Percentiles rank a stretch among this genome's conserved stretches.
These are phyloP conservation scores for Mycosphaerella arachidis DNA, from an alignment of 2,329 filamentous ascomycete genomes.

Conservation along the genomic window DNA sequence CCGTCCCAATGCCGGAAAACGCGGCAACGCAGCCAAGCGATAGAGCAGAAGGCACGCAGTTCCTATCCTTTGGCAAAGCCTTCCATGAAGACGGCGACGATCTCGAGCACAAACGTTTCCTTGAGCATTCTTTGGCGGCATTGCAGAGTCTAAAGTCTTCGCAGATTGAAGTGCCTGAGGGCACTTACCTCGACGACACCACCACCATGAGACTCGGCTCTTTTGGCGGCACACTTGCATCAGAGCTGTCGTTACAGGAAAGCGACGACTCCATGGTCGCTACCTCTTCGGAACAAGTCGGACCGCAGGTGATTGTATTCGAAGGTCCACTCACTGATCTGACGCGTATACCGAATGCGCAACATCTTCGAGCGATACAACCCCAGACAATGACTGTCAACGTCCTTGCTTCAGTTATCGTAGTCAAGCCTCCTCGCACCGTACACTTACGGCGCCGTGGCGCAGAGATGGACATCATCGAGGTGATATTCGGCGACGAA, in stretches of 20 bases:
- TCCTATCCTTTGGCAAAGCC: conserved; percentile 27
- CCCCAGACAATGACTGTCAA: conserved; percentile 81
- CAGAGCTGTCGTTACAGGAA: conserved; percentile 27
- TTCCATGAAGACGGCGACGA: not conserved
- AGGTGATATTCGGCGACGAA: conserved; percentile 79
- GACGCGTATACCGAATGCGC: conserved; percentile 63
- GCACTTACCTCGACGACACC: conserved; percentile 31
- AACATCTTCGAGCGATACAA: conserved; percentile 60
- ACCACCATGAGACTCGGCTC: conserved; percentile 37
- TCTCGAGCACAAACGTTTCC: conserved; percentile 56
- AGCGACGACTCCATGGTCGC: conserved; percentile 9
- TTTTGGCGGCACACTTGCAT: conserved; percentile 23
- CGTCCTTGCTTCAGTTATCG: conserved; percentile 74
- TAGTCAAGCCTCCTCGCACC: conserved; percentile 61
- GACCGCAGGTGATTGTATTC: conserved; percentile 32
- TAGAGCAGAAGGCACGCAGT: conserved; percentile 17
- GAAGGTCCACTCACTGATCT: conserved; percentile 57
- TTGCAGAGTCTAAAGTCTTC: conserved; percentile 64
- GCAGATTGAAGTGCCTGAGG: conserved; percentile 41
- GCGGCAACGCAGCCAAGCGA: not conserved
- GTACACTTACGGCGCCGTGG: conserved; percentile 57
- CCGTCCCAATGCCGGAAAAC: conserved; percentile 9
- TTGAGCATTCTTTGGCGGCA: conserved; percentile 70
- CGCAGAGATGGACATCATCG: conserved; percentile 60
- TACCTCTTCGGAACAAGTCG: conserved; percentile 4